Conservation (phyloP, 2,329 filamentous ascomycete species). For the Cercospora zeina region DNA sequence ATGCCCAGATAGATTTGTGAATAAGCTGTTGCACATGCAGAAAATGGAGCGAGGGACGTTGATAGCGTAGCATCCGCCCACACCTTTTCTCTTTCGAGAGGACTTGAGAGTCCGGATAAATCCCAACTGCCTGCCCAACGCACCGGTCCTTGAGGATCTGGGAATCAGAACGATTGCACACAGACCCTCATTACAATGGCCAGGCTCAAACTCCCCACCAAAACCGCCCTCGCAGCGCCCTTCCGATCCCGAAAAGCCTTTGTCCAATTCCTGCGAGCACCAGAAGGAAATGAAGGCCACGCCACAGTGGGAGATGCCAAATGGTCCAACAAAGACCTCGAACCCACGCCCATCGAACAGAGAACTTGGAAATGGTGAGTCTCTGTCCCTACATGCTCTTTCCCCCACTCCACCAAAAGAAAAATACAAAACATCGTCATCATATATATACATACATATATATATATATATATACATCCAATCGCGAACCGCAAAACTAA, state of each 20-base stretch:
- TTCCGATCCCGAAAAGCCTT: constrained; percentile 2
- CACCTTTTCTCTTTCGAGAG: background rate
- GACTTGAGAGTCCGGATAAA: no score
- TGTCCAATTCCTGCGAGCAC: constrained; percentile 2
- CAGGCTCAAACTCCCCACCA: background rate
- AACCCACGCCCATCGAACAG: constrained; percentile 29
- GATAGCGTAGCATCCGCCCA: background rate
- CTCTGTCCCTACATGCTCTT: no score
- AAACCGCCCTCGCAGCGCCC: background rate
- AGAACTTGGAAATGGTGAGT: constrained; percentile 30
- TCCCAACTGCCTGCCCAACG: no score
- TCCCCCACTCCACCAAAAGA: no score
- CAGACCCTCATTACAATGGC: no score
- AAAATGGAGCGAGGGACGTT: background rate
- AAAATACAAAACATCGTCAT: no score
- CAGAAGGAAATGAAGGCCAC: constrained; percentile 1
- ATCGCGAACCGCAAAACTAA: no score
- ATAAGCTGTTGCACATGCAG: background rate
- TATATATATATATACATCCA: no score
- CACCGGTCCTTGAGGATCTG: no score
- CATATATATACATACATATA: no score
- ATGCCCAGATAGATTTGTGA: background rate
- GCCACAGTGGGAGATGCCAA: constrained; percentile 26
- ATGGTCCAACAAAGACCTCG: constrained; percentile 35
- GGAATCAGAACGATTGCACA: no score